Evolutionary conservation across 2,329 filamentous ascomycete species (phyloP).

Genomic region (Colletotrichum sp.): DNA sequence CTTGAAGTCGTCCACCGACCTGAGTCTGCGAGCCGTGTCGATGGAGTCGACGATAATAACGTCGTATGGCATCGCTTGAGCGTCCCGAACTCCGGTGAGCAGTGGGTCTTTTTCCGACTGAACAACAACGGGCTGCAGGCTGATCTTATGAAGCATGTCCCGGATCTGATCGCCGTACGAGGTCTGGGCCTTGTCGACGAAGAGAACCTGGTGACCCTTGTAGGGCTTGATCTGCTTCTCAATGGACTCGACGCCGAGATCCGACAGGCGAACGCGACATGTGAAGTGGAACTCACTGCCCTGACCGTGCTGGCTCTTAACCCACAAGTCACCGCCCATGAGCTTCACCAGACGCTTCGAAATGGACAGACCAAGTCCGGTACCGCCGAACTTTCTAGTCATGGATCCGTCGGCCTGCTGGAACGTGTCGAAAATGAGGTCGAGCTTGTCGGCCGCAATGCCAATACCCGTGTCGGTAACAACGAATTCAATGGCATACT

Average conservation of each 20-base stretch:
- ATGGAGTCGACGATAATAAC: conserved; percentile 96
- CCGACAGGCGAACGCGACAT: conserved; percentile 84
- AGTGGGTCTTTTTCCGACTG: conserved; percentile 72
- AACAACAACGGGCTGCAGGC: conserved; percentile 84
- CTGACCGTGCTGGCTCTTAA: conserved; percentile 87
- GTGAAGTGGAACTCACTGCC: conserved; percentile 98
- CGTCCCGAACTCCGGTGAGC: conserved; percentile 56
- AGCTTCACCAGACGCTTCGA: conserved; percentile 93
- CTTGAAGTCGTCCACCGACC: conserved; percentile 93
- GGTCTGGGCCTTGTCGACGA: conserved; percentile 90
- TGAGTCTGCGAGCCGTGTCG: conserved; percentile 82
- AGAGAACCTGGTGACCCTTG: conserved; percentile 88
- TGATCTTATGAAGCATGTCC: conserved; percentile 77
- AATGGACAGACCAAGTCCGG: conserved; percentile 90
- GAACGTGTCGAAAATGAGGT: conserved; percentile 98
- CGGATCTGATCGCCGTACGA: conserved; percentile 77
- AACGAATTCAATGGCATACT: conserved; percentile 94
- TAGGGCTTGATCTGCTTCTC: conserved; percentile 88
- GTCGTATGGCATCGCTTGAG: conserved; percentile 76
- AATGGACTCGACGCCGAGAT: conserved; percentile 77
- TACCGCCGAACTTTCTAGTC: conserved; percentile 94
- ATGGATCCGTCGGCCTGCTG: conserved; percentile 98
- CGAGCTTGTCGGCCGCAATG: conserved; percentile 92
- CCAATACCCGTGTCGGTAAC: conserved; percentile 97
- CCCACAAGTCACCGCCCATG: conserved; percentile 97